Percentiles rank a stretch among this genome's conserved stretches.
Evolutionary conservation across 2,329 filamentous ascomycete species (phyloP).

Genomic region (Ophiostoma piceae): DNA sequence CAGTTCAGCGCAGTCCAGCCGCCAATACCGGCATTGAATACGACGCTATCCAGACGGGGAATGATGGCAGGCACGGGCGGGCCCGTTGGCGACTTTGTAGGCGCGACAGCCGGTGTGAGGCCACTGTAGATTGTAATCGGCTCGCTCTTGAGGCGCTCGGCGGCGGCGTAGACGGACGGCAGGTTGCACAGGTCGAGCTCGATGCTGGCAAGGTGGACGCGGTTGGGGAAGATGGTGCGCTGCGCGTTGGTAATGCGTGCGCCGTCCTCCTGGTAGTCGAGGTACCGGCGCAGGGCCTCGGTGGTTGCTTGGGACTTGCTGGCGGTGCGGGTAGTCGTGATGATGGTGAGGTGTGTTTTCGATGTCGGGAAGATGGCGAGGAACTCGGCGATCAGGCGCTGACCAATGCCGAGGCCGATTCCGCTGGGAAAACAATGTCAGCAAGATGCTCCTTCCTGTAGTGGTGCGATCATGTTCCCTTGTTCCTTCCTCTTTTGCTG

Average conservation of each 20-base stretch:
- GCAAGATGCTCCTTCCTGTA: not conserved
- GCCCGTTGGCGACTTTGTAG: not conserved
- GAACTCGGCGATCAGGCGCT: constrained; percentile 86
- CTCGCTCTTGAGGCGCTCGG: constrained; percentile 43
- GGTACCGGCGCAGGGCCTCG: constrained; percentile 56
- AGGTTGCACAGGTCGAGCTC: constrained; percentile 59
- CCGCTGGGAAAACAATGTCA: constrained; percentile 52
- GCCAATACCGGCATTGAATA: constrained; percentile 85
- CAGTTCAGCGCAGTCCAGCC: constrained; percentile 80
- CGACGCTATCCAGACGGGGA: constrained; percentile 68
- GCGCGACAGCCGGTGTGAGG: not conserved
- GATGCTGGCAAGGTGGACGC: constrained; percentile 55
- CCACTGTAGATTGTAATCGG: constrained; percentile 42
- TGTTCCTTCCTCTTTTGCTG: not conserved
- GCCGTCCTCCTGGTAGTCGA: constrained; percentile 40
- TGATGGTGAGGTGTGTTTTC: constrained; percentile 68
- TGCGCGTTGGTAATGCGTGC: constrained; percentile 36
- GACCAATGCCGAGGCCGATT: constrained; percentile 76
- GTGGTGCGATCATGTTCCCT: not conserved
- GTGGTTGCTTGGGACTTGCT: constrained; percentile 72
- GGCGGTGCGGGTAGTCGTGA: constrained; percentile 74
- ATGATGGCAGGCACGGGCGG: constrained; percentile 40
- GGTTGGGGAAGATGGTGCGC: constrained; percentile 41
- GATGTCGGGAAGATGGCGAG: constrained; percentile 60
- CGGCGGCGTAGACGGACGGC: constrained; percentile 45